Conservation (phyloP, 441 rosid genomes). For the Erysimum cheiri region DNA sequence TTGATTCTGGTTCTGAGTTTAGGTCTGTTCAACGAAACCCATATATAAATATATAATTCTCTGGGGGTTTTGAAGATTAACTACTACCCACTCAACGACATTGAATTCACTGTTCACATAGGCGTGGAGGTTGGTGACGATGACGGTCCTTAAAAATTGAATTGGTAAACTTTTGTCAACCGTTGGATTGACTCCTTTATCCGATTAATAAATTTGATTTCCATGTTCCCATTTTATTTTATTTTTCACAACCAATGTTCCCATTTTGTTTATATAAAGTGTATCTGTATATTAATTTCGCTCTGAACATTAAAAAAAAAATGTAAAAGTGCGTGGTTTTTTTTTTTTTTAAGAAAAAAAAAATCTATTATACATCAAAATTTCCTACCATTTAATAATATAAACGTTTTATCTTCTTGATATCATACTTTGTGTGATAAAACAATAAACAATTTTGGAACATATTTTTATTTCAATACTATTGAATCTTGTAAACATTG, state of each 20-base stretch:
- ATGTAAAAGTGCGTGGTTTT: too few species aligned
- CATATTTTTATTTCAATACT: too few species aligned
- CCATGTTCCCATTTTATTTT: neutral
- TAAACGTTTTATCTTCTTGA: too few species aligned
- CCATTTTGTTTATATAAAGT: too few species aligned
- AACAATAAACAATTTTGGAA: too few species aligned
- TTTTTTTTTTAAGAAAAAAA: too few species aligned
- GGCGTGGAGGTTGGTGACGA: conserved; percentile 38
- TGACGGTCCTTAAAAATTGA: conserved; percentile 2
- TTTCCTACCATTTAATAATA: too few species aligned
- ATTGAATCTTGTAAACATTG: too few species aligned
- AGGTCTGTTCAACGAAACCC: neutral
- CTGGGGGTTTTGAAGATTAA: conserved; percentile 1
- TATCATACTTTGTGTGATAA: too few species aligned
- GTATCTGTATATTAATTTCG: too few species aligned
- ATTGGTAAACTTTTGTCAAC: conserved; percentile 21
- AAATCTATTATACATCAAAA: too few species aligned
- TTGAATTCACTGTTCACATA: neutral
- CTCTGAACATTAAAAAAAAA: too few species aligned
- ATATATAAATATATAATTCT: neutral
- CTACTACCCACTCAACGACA: conserved; percentile 13
- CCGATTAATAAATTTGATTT: neutral
- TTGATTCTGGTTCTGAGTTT: conserved; percentile 12
- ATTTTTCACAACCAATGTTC: neutral
- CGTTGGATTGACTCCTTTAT: conserved; percentile 29